Conservation (phyloP, 352 stramenopile genomes). For the Globisporangium uncinulatum region DNA sequence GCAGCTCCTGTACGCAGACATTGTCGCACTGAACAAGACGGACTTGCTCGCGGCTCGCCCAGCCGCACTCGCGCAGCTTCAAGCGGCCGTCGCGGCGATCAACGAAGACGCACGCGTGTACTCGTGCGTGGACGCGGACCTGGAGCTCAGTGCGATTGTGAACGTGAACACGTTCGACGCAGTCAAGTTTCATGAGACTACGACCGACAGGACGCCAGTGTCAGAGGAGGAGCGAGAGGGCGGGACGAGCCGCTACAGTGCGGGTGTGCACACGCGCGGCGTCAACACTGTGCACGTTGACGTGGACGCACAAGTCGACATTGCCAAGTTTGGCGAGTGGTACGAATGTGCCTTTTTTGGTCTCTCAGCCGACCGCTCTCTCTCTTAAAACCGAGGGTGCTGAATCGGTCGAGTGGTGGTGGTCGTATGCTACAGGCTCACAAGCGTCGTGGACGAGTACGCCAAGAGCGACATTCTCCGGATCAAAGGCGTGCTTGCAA, state of each 20-base stretch:
- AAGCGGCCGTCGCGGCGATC: constrained; percentile 26
- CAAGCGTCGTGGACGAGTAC: constrained; percentile 43
- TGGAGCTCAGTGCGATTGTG: constrained; percentile 50
- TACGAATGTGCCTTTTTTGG: constrained; percentile 8
- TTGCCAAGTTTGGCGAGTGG: constrained; percentile 54
- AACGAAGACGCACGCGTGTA: constrained; percentile 45
- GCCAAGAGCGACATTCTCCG: constrained; percentile 53
- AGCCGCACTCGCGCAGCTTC: constrained; percentile 25
- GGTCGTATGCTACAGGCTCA: constrained; percentile 23
- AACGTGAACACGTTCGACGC: constrained; percentile 72
- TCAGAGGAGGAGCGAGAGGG: too few relatives aligned
- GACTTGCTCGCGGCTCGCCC: constrained; percentile 32
- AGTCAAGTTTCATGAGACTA: constrained; percentile 31
- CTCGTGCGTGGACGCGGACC: constrained; percentile 41
- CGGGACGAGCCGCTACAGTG: background rate
- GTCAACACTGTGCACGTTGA: constrained; percentile 56
- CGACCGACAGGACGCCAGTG: constrained; percentile 7
- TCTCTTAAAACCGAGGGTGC: background rate
- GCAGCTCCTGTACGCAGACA: constrained; percentile 62
- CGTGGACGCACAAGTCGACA: constrained; percentile 36
- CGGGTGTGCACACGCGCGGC: constrained; percentile 38
- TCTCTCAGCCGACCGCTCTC: background rate
- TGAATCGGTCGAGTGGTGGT: background rate
- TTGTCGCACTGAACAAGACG: constrained; percentile 70
- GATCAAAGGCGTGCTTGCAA: constrained; percentile 55